phyloP scores from a whole-genome alignment of 306 rosid species.

The Urtica urens region DNA sequence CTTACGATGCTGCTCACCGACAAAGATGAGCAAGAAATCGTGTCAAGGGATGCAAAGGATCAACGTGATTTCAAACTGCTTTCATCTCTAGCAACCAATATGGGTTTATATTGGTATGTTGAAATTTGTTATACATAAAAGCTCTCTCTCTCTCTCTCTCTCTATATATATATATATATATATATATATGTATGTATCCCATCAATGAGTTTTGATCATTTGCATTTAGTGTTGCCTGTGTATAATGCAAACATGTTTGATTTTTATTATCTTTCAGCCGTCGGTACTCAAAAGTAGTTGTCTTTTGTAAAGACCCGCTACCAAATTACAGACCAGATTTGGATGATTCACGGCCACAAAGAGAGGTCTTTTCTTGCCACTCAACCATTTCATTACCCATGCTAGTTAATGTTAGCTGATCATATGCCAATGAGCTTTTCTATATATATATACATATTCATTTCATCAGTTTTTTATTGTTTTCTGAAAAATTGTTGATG shows the following conservation, averaged over 20 bases:
- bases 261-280: constrained; percentile 65
- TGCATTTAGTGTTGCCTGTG: background rate
- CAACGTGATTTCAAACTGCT: constrained; percentile 79
- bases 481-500: too few relatives aligned
- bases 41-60: constrained; percentile 80
- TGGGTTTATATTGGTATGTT: constrained; percentile 62
- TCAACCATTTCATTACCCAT: too few relatives aligned
- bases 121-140: too few relatives aligned
- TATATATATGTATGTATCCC: too few relatives aligned
- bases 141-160: too few relatives aligned
- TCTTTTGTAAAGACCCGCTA: constrained; percentile 72
- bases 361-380: constrained; percentile 71
- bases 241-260: too few relatives aligned
- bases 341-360: constrained; percentile 85
- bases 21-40: constrained; percentile 52
- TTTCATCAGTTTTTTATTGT: too few relatives aligned
- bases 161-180: too few relatives aligned
- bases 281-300: constrained; percentile 66
- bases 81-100: constrained; percentile 59
- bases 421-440: too few relatives aligned
- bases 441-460: too few relatives aligned
- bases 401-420: too few relatives aligned
- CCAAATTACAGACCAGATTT: constrained; percentile 90
- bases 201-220: too few relatives aligned
- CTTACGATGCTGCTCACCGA: constrained; percentile 77